Conservation (phyloP, 495 filamentous ascomycete genomes). For the Patellaria atrata region DNA sequence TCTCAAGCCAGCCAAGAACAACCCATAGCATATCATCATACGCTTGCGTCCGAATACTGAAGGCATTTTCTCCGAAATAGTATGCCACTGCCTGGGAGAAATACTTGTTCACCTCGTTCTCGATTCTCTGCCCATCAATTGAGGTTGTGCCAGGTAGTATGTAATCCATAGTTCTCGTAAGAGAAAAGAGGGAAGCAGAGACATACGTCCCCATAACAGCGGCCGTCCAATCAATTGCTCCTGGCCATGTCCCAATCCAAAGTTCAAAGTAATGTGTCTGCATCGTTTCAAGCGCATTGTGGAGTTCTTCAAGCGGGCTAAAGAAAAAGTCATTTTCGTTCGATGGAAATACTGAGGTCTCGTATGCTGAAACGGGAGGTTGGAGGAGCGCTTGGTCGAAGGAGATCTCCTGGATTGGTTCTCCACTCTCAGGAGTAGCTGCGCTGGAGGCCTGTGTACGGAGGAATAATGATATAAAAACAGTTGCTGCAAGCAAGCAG, state of each 20-base stretch:
- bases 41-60: constrained; percentile 62
- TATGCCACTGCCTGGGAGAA: constrained; percentile 60
- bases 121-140: constrained; percentile 33
- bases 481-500: too few relatives aligned
- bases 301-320: constrained; percentile 41
- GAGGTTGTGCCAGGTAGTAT: constrained; percentile 19
- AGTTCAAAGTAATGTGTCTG: constrained; percentile 63
- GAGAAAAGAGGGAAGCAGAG: constrained; percentile 45
- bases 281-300: constrained; percentile 36
- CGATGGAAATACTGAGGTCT: background rate
- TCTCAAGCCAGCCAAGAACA: constrained; percentile 81
- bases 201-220: constrained; percentile 76
- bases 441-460: too few relatives aligned
- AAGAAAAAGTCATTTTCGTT: constrained; percentile 15
- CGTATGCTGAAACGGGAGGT: background rate
- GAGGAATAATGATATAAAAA: too few relatives aligned
- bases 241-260: constrained; percentile 72
- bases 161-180: constrained; percentile 33
- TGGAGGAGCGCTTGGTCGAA: background rate
- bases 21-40: constrained; percentile 98
- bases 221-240: constrained; percentile 84
- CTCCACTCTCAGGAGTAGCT: too few relatives aligned
- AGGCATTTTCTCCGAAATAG: constrained; percentile 78
- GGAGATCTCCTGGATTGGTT: too few relatives aligned
- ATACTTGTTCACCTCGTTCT: constrained; percentile 70